Evolutionary conservation across 116 monocot species (phyloP), one percentile per base, ranked within the genome.

Genomic region (Cymodocea nodosa): DNA sequence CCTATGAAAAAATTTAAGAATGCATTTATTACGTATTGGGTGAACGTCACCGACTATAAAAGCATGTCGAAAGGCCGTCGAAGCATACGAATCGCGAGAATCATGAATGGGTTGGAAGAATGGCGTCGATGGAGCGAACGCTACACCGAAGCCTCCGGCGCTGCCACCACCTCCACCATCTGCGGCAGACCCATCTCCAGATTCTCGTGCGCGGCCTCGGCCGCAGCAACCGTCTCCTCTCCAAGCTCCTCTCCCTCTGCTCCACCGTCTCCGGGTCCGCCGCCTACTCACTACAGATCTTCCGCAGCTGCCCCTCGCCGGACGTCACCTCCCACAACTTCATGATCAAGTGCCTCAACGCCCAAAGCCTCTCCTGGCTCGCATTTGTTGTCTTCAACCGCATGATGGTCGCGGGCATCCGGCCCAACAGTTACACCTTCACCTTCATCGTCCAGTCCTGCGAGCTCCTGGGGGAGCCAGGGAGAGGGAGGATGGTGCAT

Each of bases 341-440:
- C 56, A 66, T 86, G 77, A 77, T 86, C 61, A 77, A 75, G 56
- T 73, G 73, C 49, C 73, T 80, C 39, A 68, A 60, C n/a, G 72
- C 40, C 17, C 52, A 60, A 37, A 57, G 59, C 3, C 23, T 48
- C 20, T 64, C 48, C 11, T 14, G 15, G 15, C 69, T 73, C 15
- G 77, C 80, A 48, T 68, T 78, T n/a, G 60, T 62, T 5, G 49
- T 64, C 17, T 86, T 80, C 64, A 64, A 25, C 44, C 53, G 17
- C 36, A 71, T 82, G 80, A 69, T 72, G 61, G 56, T 23, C 40
- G 56, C 34, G 23, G 63, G 64, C 0, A 10, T 82, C 36, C 48
- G 37, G 0, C 82, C 82, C 54, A 82, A 86, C 63, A 67, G 73
- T 59, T 86, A 74, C 73, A 86, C 80, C 58, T 78, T 82, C 77